These are phyloP conservation scores for Fennellomyces sp. DNA, from an alignment of 371 early-diverging fungal genomes.

Conservation along the genomic window DNA sequence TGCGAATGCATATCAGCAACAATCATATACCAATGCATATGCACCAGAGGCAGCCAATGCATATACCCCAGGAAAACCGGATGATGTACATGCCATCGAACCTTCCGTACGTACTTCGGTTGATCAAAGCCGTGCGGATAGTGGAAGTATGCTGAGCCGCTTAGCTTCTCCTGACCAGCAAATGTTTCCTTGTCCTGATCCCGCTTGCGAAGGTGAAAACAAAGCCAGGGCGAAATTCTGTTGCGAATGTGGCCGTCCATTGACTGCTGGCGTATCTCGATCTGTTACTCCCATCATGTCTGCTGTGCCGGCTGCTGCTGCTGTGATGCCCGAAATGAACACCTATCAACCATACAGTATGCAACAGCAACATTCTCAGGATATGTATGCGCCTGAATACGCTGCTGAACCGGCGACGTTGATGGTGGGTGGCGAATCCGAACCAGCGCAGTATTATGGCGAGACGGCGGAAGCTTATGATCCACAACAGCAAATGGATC, in stretches of 20 bases:
- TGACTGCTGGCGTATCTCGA: constrained; percentile 44
- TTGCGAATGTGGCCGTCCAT: constrained; percentile 69
- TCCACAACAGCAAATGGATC: constrained; percentile 22
- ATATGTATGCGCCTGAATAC: constrained; percentile 5
- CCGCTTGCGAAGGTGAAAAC: constrained; percentile 66
- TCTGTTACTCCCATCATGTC: constrained; percentile 42
- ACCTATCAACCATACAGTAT: not conserved
- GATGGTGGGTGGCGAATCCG: not conserved
- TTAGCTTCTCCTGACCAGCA: constrained; percentile 29
- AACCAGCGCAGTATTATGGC: constrained; percentile 10
- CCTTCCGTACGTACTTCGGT: not conserved
- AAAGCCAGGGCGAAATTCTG: constrained; percentile 72
- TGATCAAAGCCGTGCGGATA: not conserved
- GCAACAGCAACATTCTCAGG: constrained; percentile 2
- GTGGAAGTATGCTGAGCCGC: constrained; percentile 23
- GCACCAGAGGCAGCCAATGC: constrained; percentile 11
- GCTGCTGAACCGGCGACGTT: constrained; percentile 8
- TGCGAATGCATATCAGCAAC: not conserved
- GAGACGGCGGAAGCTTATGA: constrained; percentile 20
- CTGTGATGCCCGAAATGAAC: not conserved
- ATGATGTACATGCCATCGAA: not conserved
- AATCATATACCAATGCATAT: not conserved
- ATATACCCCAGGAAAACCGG: constrained; percentile 17
- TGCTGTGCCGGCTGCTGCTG: not conserved
- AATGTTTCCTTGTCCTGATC: constrained; percentile 54